Base-by-base conservation (phyloP, 139 green algal species). In the Eudorina sp. region DNA sequence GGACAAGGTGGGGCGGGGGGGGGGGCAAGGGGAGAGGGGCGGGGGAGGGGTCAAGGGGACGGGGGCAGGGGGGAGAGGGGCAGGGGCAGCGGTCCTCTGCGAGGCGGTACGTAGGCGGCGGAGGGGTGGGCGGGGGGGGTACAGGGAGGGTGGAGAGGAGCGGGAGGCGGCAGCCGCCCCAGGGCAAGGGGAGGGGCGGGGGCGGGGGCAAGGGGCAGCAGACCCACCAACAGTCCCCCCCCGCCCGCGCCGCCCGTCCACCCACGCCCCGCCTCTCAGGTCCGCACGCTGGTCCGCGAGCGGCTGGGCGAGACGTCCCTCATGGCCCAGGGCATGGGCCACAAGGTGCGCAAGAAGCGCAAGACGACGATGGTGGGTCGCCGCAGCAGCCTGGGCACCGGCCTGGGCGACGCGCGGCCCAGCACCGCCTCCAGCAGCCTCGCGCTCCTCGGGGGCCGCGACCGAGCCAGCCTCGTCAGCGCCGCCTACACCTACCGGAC, bases 291-390 rank as follows among this genome's bases (percentile, higher is more conserved):
- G n/a, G 82, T 88, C 8, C 74, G 78, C 0, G 90, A 93, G 68
- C 87, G 87, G 25, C 83, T 93, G n/a, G 89, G 81, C 19, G 90
- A 92, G 16, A 60, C 73, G 38, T 80, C 64, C 3, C 60, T 89
- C 14, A 78, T 91, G 31, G 29, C 58, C 0, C 64, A 84, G 29
- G 21, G 41, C 64, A 38, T 92, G 53, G 45, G 64, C 43, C 79
- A 88, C 53, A 88, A 91, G 58, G 69, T 89, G 18, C 53, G 70
- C 13, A 93, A 90, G 83, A 93, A 90, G 76, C 79, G 69, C 41
- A 73, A 78, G 41, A 8, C 21, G 40, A n/a, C 58, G 41, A 21
- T 34, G 40, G 70, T 40, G 46, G 4, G 46, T 1, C 34, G 43
- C 27, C 45, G 6, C 70, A 7, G 53, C 8, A 6, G 45, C n/a